Evolutionary conservation across 2,329 filamentous ascomycete genomes (phyloP).

Genomic region (Didymella pinodella): DNA sequence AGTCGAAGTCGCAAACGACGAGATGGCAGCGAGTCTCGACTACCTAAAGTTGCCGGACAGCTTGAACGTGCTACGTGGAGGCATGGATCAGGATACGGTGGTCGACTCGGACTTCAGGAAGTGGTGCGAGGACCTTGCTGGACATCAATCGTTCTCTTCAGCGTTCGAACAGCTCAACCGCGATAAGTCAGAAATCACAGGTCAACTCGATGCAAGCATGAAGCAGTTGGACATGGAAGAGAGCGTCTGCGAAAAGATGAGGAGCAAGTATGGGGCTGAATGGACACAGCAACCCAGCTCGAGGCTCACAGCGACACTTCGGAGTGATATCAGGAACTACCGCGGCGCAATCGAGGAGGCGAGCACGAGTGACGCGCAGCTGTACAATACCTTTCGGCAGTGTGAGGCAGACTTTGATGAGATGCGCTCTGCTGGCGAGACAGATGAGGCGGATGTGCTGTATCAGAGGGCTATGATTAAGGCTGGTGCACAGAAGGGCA

Average conservation of each 20-base stretch:
- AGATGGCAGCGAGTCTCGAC: constrained; percentile 94
- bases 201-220: constrained; percentile 77
- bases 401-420: constrained; percentile 91
- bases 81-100: constrained; percentile 85
- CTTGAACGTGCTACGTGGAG: constrained; percentile 89
- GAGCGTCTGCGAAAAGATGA: constrained; percentile 98
- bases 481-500: constrained; percentile 69
- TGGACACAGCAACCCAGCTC: constrained; percentile 98
- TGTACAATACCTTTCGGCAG: constrained; percentile 83
- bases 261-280: constrained; percentile 92
- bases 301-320: constrained; percentile 83
- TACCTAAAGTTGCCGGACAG: constrained; percentile 90
- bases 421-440: constrained; percentile 88
- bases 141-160: constrained; percentile 78
- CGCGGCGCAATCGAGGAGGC: constrained; percentile 90
- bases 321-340: constrained; percentile 87
- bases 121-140: constrained; percentile 93
- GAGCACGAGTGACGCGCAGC: constrained; percentile 80
- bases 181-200: constrained; percentile 78
- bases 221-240: constrained; percentile 97
- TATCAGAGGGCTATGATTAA: constrained; percentile 89
- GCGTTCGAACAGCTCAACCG: constrained; percentile 81
- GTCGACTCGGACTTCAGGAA: constrained; percentile 90
- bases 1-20: constrained; percentile 89
- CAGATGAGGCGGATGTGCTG: constrained; percentile 83